phyloP scores from a whole-genome alignment of 176 grass and related monocot species.

The Carex scoparia region DNA sequence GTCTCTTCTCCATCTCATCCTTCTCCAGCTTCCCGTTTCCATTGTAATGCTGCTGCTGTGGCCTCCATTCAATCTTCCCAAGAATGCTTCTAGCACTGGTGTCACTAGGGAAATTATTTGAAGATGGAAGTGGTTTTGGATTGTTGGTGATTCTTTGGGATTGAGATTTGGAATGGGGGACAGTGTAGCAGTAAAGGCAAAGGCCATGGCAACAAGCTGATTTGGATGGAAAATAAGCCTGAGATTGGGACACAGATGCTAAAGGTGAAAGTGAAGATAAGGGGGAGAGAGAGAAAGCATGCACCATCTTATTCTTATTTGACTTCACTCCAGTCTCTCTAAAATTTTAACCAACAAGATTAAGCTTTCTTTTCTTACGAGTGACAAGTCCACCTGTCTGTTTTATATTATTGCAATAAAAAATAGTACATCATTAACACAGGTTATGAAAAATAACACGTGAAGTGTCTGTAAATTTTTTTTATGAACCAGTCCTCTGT shows the following conservation, averaged over 20 bases:
- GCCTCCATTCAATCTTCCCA: not conserved
- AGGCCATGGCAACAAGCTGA: not conserved
- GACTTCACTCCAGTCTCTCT: not conserved
- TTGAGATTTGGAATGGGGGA: not conserved
- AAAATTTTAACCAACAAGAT: not conserved
- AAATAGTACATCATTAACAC: not conserved
- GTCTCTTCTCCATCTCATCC: not conserved
- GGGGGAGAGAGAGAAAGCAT: not conserved
- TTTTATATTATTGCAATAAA: not conserved
- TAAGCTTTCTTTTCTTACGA: not conserved
- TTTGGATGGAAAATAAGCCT: too few relatives aligned
- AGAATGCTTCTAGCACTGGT: not conserved
- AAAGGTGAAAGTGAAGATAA: not conserved
- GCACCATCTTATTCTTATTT: not conserved
- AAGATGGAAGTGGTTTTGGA: not conserved
- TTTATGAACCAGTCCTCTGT: too few relatives aligned
- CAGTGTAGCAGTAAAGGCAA: not conserved
- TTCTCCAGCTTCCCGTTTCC: not conserved
- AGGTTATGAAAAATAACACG: not conserved
- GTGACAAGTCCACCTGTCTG: not conserved
- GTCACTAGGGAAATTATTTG: not conserved
- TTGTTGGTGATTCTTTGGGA: not conserved
- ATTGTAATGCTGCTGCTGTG: not conserved
- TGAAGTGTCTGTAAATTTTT: too few relatives aligned
- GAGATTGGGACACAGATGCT: not conserved